Base-by-base conservation (phyloP, 306 rosid genomes). In the Crotalaria pallida region DNA sequence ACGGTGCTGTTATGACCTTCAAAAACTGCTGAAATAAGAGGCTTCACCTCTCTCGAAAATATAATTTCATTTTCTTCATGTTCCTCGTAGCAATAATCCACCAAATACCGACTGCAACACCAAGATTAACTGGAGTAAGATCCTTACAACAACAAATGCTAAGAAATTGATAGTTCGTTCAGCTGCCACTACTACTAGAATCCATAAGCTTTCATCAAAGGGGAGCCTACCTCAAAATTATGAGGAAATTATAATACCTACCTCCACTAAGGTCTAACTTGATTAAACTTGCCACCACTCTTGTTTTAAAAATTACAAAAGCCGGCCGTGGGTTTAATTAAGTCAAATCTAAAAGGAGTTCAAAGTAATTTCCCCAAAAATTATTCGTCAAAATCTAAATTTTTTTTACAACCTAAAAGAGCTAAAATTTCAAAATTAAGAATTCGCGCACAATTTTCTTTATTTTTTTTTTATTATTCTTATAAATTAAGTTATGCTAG, bases 1-100 rank as follows among this genome's bases (percentile, higher is more conserved):
- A 90, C 70, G 62, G 98, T 87, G 52, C 96, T 84, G 60, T 84
- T 89, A 57, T 53, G 74, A 47, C 97, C 98, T 47, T 82, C 92
- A 49, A 88, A 85, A 69, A 83, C 85, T 11, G 86, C 87, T 2
- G 77, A 69, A 67, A 94, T 78, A 15, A 90, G 84, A 74, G 88
- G 81, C 73, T 76, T 85, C 56, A 94, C 87, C 61, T 94, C 98
- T 74, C 84, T 83, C 36, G 78, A 59, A 67, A 76, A 90, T 40
- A 94, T 84, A 1, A 53, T 29, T 5, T 77, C 90, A 27, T 80
- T 88, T 6, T 82, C 89, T 75, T 94, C 90, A n/a, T 72, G 66
- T 67, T 78, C 81, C 18, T 85, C 84, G 64, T 87, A 90, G 78
- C 86, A 94, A 31, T 80, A 74, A 60, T 94, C 96, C 63, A 94